phyloP scores from a whole-genome alignment of 306 rosid genomes.

The Pterocarpus santalinus region DNA sequence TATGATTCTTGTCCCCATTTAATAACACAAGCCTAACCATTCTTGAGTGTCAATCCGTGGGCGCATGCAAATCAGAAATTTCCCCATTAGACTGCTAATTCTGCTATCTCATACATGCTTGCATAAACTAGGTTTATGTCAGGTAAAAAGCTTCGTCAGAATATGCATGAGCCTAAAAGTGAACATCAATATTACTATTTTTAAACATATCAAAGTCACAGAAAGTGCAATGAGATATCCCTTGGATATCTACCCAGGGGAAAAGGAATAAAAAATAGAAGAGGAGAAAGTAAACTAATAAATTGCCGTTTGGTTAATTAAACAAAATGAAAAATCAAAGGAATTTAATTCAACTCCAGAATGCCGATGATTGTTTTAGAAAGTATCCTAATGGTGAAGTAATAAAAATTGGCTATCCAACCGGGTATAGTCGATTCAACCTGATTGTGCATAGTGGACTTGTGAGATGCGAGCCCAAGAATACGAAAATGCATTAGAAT shows the following conservation, averaged over 20 bases:
- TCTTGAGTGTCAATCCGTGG: background rate
- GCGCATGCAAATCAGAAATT: background rate
- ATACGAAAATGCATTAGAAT: background rate
- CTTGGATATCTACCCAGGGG: too few relatives aligned
- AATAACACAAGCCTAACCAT: background rate
- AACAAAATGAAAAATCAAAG: background rate
- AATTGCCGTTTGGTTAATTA: background rate
- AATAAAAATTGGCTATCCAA: background rate
- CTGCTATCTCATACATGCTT: background rate
- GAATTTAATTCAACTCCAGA: background rate
- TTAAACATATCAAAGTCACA: background rate
- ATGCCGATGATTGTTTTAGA: background rate
- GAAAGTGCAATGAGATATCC: background rate
- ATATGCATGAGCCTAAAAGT: background rate
- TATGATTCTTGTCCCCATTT: slow-evolving; percentile 18
- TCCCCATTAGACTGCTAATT: background rate
- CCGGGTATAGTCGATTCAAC: background rate
- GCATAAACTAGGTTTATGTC: background rate
- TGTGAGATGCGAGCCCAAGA: background rate
- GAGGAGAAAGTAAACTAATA: background rate
- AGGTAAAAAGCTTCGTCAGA: background rate
- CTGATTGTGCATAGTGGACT: background rate
- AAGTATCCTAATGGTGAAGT: background rate
- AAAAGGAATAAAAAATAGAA: too few relatives aligned
- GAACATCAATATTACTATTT: background rate